phyloP scores from a whole-genome alignment of 2,329 filamentous ascomycete genomes.

The Sporothrix sp. region DNA sequence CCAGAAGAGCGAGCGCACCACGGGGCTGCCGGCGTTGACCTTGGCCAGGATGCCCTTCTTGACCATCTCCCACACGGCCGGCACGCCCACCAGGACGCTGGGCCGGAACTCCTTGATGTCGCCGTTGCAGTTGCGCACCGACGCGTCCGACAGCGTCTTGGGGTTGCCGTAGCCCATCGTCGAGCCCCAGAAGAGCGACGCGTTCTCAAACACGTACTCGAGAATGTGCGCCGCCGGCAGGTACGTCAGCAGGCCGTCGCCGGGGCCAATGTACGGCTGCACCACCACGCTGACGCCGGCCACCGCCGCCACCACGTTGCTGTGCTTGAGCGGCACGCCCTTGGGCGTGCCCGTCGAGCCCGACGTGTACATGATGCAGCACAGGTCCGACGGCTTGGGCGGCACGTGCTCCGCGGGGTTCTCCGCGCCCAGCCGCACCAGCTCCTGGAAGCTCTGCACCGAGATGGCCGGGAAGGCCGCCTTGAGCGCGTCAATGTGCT shows the following conservation, averaged over 20 bases:
- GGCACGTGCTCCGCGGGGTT: constrained; percentile 60
- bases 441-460: constrained; percentile 42
- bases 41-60: constrained; percentile 82
- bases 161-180: constrained; percentile 86
- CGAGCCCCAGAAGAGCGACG: constrained; percentile 72
- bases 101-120: constrained; percentile 82
- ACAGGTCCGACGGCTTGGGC: constrained; percentile 62
- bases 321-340: constrained; percentile 68
- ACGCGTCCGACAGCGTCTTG: constrained; percentile 71
- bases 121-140: constrained; percentile 75
- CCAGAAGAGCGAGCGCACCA: constrained; percentile 69
- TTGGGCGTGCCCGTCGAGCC: constrained; percentile 76
- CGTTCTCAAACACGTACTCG: constrained; percentile 84
- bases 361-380: constrained; percentile 65
- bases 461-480: constrained; percentile 38
- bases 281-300: constrained; percentile 71
- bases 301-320: constrained; percentile 64
- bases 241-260: constrained; percentile 72
- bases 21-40: constrained; percentile 56
- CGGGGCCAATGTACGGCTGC: constrained; percentile 64
- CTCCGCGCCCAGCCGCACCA: constrained; percentile 45
- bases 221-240: constrained; percentile 82
- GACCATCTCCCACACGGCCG: constrained; percentile 82
- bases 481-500: constrained; percentile 40
- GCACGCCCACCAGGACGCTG: constrained; percentile 75